Conservation (phyloP, 148 eudicot species). For the Agrostemma githago region DNA sequence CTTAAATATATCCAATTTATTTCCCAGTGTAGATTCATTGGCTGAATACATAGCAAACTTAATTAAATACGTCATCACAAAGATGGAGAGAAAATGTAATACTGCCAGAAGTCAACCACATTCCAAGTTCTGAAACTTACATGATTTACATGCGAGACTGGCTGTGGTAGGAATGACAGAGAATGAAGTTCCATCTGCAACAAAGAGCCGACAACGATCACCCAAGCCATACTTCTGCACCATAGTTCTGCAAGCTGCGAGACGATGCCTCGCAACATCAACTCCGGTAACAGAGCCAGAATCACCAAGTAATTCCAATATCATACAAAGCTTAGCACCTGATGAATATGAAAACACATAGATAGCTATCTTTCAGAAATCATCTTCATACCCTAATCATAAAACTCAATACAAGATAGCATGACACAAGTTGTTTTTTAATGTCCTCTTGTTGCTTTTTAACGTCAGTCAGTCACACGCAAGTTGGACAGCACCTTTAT, state of each 20-base stretch:
- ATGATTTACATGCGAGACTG: constrained; percentile 25
- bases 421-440: neutral
- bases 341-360: constrained; percentile 17
- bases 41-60: constrained; percentile 26
- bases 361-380: constrained; percentile 3
- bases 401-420: neutral
- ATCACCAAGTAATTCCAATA: constrained; percentile 72
- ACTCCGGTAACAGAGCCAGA: constrained; percentile 95
- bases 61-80: constrained; percentile 11
- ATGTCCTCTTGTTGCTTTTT: neutral
- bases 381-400: neutral
- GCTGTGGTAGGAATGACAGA: constrained; percentile 49
- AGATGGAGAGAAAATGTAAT: neutral
- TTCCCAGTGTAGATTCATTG: constrained; percentile 42
- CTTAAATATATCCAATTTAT: constrained; percentile 38
- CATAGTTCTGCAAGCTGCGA: constrained; percentile 94
- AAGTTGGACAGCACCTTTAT: neutral
- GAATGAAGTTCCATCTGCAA: constrained; percentile 86
- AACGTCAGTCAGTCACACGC: neutral
- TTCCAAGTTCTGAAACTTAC: constrained; percentile 28
- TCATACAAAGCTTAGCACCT: constrained; percentile 99
- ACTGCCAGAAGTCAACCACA: constrained; percentile 9
- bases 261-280: constrained; percentile 85
- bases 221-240: constrained; percentile 73
- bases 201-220: constrained; percentile 88